Evolutionary conservation across 129 eudicot species (phyloP).

Genomic region (sunflower (Helianthus annuus)): HanXRQr2.0-SUNRISE NC_035435.2:127763768-127764267

Average conservation of each 20-base stretch:
- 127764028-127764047: constrained; percentile 82
- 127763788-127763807: constrained; percentile 35
- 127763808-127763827: constrained; percentile 33
- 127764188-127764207: constrained; percentile 49
- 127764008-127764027: constrained; percentile 83
- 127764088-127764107: not conserved
- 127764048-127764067: constrained; percentile 58
- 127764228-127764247: constrained; percentile 53
- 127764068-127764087: constrained; percentile 66
- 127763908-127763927: constrained; percentile 32
- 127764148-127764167: constrained; percentile 30
- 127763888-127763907: constrained; percentile 20
- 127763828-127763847: constrained; percentile 35
- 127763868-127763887: constrained; percentile 34
- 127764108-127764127: constrained; percentile 21
- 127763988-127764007: constrained; percentile 69
- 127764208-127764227: constrained; percentile 30
- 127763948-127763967: constrained; percentile 38
- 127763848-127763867: constrained; percentile 32
- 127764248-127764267: constrained; percentile 49
- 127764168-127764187: constrained; percentile 86
- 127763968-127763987: constrained; percentile 80
- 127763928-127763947: constrained; percentile 8
- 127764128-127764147: not conserved
- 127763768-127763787: constrained; percentile 30